Conservation (phyloP, 495 filamentous ascomycete species). For the Monascus purpureus region DNA sequence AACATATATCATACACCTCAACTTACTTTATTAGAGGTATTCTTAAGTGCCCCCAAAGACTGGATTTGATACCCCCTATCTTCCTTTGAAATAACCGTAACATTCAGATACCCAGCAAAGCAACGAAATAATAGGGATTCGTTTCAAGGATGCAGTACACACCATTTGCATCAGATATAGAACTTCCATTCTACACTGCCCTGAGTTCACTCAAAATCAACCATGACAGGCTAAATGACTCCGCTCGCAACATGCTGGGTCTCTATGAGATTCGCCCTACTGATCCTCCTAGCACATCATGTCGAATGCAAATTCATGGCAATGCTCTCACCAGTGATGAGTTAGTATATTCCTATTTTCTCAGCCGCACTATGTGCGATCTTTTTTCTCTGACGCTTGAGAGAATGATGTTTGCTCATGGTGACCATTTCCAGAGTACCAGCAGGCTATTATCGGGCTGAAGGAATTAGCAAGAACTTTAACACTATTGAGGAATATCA, state of each 20-base stretch:
- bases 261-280: conserved; percentile 70
- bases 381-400: too few species aligned
- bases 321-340: conserved; percentile 69
- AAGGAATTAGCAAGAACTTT: conserved; percentile 89
- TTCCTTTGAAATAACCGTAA: too few species aligned
- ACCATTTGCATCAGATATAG: conserved; percentile 84
- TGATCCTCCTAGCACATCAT: conserved; percentile 54
- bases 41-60: too few species aligned
- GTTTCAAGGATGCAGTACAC: conserved; percentile 43
- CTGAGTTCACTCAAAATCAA: conserved; percentile 86
- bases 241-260: conserved; percentile 72
- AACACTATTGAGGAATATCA: conserved; percentile 93
- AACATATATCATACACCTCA: too few species aligned
- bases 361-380: too few species aligned
- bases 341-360: conserved; percentile 41
- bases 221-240: conserved; percentile 90
- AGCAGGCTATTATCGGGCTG: conserved; percentile 59
- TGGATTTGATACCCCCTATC: too few species aligned
- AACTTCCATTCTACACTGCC: conserved; percentile 84
- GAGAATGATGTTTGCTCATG: not conserved
- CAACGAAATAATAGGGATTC: not conserved
- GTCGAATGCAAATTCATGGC: conserved; percentile 76
- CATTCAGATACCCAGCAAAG: not conserved
- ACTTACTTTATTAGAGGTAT: too few species aligned
- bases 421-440: conserved; percentile 44